Base-by-base conservation (phyloP, 1,284 basidiomycete species). In the Lignosus rhinocerotis region DNA sequence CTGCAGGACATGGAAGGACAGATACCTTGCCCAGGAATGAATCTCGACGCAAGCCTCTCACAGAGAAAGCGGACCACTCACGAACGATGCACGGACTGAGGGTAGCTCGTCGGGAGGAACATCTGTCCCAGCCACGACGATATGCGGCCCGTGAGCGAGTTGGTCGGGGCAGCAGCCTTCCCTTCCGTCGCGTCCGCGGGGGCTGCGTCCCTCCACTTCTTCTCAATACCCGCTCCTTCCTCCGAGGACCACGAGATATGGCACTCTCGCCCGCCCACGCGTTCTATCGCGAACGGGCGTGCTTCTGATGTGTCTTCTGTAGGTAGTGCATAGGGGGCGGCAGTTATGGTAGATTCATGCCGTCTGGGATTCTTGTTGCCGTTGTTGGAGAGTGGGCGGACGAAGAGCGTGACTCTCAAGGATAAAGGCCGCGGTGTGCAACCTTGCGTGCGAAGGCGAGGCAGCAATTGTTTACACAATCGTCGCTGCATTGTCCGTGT, bases 41-140 rank as follows among this genome's bases (percentile, higher is more conserved):
- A 42, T 5, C 5, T 12, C 11, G 6, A 8, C 25, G 31, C 4
- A 17, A 14, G 5, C 21, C 8, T 14, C 19, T 1, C 11, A 14
- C 12, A 16, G 19, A 16, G 43, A 17, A 14, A 34, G 51, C 6
- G 32, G 30, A 32, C 47, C 9, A 69, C 71, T 66, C 64, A 72
- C 71, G 71, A 70, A n/a, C 57, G 61, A 45, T 72, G 71, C 12
- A 72, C 71, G 10, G 70, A 71, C 41, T 72, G 70, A 1, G 71
- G 71, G 55, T 69, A 72, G 57, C 71, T 72, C 19, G 70, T 72
- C 10, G 71, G 71, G 14, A 72, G 59, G 65, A 72, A 70, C 70
- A 71, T 72, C 51, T 71, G 69, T 41, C 67, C 61, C 31, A 72
- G 53, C 70, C 70, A 71, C 14, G 70, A 66, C 21, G 65, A 61